These are phyloP conservation scores for Bjerkandera adusta DNA, from an alignment of 1,284 basidiomycete species.

Conservation along the genomic window DNA sequence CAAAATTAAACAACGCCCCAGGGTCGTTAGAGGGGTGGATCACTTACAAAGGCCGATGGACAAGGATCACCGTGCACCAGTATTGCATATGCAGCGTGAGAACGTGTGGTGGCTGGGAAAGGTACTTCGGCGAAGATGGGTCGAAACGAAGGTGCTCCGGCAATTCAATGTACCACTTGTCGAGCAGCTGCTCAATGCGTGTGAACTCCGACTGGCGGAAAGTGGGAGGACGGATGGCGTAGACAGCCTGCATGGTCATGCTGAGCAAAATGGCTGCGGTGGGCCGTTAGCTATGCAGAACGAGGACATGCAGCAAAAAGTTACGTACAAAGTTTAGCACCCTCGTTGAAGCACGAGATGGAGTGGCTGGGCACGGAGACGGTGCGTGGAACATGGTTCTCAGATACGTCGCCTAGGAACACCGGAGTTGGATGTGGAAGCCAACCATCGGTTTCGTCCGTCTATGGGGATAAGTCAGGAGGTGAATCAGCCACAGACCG, in stretches of 20 bases:
- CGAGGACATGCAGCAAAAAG: background rate
- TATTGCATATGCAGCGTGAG: slow-evolving; percentile 84
- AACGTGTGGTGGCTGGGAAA: slow-evolving; percentile 56
- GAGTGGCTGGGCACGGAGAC: slow-evolving; percentile 47
- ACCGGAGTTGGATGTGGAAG: slow-evolving; percentile 38
- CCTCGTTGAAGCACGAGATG: slow-evolving; percentile 77
- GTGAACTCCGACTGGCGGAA: slow-evolving; percentile 57
- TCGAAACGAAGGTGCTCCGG: slow-evolving; percentile 69
- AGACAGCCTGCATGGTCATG: slow-evolving; percentile 71
- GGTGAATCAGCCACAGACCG: background rate
- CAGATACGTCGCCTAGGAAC: slow-evolving; percentile 31
- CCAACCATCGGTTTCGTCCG: slow-evolving; percentile 66
- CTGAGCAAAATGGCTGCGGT: slow-evolving; percentile 58
- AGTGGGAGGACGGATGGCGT: slow-evolving; percentile 61
- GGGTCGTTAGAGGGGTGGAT: slow-evolving; percentile 6
- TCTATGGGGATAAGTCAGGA: slow-evolving; percentile 28
- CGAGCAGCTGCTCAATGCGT: slow-evolving; percentile 64
- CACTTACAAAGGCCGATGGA: slow-evolving; percentile 82
- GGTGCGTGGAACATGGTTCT: slow-evolving; percentile 22
- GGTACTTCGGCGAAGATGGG: slow-evolving; percentile 40
- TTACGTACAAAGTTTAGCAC: slow-evolving; percentile 65
- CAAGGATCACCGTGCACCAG: slow-evolving; percentile 76
- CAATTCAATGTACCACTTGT: slow-evolving; percentile 78
- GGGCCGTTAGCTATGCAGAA: background rate
- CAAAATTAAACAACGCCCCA: background rate